A percentile compares a stretch with the other conserved stretches of the same genome.
Conservation (phyloP, 2,329 filamentous ascomycete species). For the Thielaviopsis populi region DNA sequence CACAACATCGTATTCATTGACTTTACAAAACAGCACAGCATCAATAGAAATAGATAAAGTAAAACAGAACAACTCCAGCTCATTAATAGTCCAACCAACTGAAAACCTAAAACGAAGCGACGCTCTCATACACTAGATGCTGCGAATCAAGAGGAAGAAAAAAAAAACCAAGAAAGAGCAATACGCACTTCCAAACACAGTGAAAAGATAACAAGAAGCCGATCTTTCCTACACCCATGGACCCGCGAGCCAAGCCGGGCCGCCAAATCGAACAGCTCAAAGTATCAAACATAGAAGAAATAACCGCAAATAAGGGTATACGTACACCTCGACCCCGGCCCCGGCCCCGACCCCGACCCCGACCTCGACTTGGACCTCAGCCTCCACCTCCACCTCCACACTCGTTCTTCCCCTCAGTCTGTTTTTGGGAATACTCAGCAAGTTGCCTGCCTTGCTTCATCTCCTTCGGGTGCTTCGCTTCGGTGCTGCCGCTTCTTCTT, state of each 20-base stretch:
- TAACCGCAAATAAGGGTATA: neutral
- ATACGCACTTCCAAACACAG: neutral
- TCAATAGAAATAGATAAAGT: neutral
- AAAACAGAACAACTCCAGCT: neutral
- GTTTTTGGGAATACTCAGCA: neutral
- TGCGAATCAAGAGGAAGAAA: neutral
- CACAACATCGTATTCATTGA: neutral
- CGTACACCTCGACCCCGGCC: neutral
- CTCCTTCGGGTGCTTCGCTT: slow-evolving; percentile 5
- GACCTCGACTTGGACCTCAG: neutral
- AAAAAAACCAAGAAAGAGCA: slow-evolving; percentile 4
- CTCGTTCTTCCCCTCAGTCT: neutral
- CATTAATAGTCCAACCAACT: neutral
- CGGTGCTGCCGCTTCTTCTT: neutral
- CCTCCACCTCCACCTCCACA: neutral
- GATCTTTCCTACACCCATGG: neutral
- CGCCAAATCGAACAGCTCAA: neutral
- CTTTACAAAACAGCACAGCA: no score
- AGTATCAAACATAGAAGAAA: neutral
- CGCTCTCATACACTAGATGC: slow-evolving; percentile 9
- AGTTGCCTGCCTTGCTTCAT: neutral
- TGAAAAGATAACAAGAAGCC: neutral
- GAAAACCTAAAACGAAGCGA: neutral
- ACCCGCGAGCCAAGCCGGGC: neutral
- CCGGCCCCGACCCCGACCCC: neutral